Conservation (phyloP, 2,329 filamentous ascomycete species). For the Epichloe typhina region DNA sequence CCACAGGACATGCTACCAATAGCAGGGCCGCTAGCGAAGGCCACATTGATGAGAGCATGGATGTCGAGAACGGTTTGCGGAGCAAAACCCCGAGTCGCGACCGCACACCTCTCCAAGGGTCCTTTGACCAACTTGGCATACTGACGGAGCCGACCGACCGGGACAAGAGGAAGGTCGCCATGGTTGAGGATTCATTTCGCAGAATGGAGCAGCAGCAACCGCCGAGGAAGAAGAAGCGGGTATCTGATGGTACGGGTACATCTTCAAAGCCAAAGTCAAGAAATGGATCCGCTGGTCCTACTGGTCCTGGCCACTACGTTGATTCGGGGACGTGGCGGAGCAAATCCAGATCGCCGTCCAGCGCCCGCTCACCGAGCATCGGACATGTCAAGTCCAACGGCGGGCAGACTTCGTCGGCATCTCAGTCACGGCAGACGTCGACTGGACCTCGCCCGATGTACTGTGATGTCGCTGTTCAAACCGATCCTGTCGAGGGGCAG, state of each 20-base stretch:
- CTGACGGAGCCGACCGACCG: conserved; percentile 51
- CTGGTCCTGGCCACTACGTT: conserved; percentile 29
- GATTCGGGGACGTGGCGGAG: conserved; percentile 41
- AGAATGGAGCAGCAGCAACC: conserved; percentile 47
- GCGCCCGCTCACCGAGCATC: conserved; percentile 25
- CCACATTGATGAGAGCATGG: conserved; percentile 38
- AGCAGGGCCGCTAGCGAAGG: conserved; percentile 53
- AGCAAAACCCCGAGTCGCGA: conserved; percentile 57
- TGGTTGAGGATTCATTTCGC: conserved; percentile 50
- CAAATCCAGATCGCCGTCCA: conserved; percentile 38
- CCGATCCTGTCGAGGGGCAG: conserved; percentile 38
- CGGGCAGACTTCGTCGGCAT: conserved; percentile 15
- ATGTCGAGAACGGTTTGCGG: conserved; percentile 37
- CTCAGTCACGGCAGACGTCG: conserved; percentile 25
- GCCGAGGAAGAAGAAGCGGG: conserved; percentile 48
- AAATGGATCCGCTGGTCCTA: conserved; percentile 22
- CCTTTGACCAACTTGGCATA: conserved; percentile 45
- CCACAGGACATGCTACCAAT: conserved; percentile 47
- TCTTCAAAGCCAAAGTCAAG: conserved; percentile 27
- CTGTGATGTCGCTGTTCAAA: conserved; percentile 38
- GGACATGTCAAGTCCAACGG: conserved; percentile 14
- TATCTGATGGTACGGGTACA: conserved; percentile 36
- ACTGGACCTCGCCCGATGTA: conserved; percentile 29
- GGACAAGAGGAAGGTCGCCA: conserved; percentile 53
- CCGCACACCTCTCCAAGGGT: conserved; percentile 48